phyloP scores from a whole-genome alignment of 108 stramenopile species.

The Cylindrotheca closterium region DNA sequence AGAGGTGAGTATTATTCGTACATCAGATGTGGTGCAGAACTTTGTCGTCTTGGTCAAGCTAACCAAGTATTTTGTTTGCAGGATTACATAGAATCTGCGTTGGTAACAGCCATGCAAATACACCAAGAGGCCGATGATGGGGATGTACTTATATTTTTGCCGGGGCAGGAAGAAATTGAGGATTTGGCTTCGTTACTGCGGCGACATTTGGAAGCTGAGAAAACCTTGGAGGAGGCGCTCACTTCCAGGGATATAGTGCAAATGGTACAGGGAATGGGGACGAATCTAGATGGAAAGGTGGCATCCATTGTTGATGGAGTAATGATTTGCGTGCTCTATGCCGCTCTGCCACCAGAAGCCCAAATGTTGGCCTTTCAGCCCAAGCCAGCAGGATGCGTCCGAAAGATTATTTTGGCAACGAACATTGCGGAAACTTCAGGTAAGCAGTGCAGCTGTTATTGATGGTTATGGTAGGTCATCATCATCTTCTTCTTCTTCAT shows the following conservation, averaged over 20 bases:
- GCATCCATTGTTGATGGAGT: conserved; percentile 62
- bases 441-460: too few species aligned
- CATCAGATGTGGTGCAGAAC: background rate
- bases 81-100: conserved; percentile 85
- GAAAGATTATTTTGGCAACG: conserved; percentile 93
- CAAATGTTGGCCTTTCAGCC: conserved; percentile 78
- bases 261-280: conserved; percentile 56
- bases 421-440: conserved; percentile 97
- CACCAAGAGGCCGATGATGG: conserved; percentile 71
- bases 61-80: background rate
- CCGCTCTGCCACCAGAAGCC: conserved; percentile 70
- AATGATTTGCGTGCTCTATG: conserved; percentile 78
- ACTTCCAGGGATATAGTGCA: conserved; percentile 50
- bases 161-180: conserved; percentile 96
- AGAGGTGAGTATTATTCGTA: conserved; percentile 38
- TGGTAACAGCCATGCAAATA: conserved; percentile 85
- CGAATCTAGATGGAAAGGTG: conserved; percentile 53
- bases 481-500: too few species aligned
- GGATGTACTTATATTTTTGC: conserved; percentile 94
- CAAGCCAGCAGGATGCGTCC: conserved; percentile 61
- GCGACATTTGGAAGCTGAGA: conserved; percentile 65
- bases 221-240: conserved; percentile 1
- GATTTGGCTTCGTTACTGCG: conserved; percentile 68
- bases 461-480: too few species aligned
- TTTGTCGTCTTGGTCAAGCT: background rate